A percentile compares a stretch with the other conserved stretches of the same genome.
Conservation (phyloP, 2,329 filamentous ascomycete species). For the Fusarium abutilonis region DNA sequence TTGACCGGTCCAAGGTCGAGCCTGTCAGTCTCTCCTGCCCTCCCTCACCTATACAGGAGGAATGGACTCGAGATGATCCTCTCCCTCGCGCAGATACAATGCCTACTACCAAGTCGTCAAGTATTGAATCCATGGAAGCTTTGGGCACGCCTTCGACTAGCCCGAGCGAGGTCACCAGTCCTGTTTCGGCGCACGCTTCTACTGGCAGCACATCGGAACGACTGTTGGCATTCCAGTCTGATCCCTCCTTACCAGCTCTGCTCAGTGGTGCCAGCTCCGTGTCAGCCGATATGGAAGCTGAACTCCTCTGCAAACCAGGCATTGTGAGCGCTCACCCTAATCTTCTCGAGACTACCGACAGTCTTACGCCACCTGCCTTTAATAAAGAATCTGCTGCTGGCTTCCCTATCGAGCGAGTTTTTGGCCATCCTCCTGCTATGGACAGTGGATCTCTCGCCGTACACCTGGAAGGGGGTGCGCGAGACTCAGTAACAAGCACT, state of each 20-base stretch:
- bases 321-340: slow-evolving; percentile 55
- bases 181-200: slow-evolving; percentile 55
- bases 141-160: slow-evolving; percentile 64
- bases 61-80: slow-evolving; percentile 45
- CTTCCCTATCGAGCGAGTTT: slow-evolving; percentile 59
- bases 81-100: slow-evolving; percentile 54
- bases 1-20: slow-evolving; percentile 19
- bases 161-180: slow-evolving; percentile 63
- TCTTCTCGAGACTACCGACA: slow-evolving; percentile 63
- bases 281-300: slow-evolving; percentile 69
- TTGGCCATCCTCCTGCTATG: slow-evolving; percentile 48
- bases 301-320: slow-evolving; percentile 64
- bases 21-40: slow-evolving; percentile 53
- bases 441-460: slow-evolving; percentile 47
- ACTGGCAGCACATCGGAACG: slow-evolving; percentile 57
- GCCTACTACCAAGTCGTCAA: slow-evolving; percentile 60
- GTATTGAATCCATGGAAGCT: slow-evolving; percentile 61
- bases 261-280: slow-evolving; percentile 72
- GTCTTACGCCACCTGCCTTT: slow-evolving; percentile 63
- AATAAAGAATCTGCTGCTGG: slow-evolving; percentile 58
- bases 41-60: slow-evolving; percentile 58
- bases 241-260: slow-evolving; percentile 70
- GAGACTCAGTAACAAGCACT: slow-evolving; percentile 43
- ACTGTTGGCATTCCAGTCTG: slow-evolving; percentile 67
- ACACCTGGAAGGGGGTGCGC: slow-evolving; percentile 40